phyloP scores from a whole-genome alignment of 129 eudicot species.

The Ambrosia artemisiifolia region DNA sequence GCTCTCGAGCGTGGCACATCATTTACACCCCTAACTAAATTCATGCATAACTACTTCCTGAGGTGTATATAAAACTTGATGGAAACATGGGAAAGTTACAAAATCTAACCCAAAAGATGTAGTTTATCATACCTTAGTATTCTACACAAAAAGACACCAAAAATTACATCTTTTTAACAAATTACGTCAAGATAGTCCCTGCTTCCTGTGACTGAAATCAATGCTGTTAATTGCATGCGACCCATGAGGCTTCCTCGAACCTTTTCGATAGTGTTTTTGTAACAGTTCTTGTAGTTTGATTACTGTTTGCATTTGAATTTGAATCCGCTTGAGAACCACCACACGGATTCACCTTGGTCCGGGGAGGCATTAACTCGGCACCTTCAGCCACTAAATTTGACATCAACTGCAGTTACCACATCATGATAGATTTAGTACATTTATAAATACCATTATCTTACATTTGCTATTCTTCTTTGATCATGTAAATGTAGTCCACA shows the following conservation, averaged over 20 bases:
- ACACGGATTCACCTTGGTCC: slow-evolving; percentile 24
- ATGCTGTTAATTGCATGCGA: neutral
- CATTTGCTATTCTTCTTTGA: neutral
- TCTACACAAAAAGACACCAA: slow-evolving; percentile 1
- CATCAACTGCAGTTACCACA: slow-evolving; percentile 48
- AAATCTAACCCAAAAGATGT: slow-evolving; percentile 13
- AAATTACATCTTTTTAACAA: slow-evolving; percentile 11
- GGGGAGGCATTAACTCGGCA: slow-evolving; percentile 58
- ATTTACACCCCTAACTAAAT: no score
- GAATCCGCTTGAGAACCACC: slow-evolving; percentile 17
- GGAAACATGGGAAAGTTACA: neutral
- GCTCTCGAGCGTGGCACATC: no score
- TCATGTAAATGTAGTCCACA: neutral
- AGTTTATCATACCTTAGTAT: neutral
- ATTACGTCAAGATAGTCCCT: neutral
- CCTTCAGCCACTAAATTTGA: slow-evolving; percentile 34
- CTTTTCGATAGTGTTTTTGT: neutral
- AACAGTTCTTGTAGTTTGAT: neutral
- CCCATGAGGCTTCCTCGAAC: neutral
- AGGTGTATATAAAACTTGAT: neutral
- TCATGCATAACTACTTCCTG: neutral
- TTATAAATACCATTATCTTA: neutral
- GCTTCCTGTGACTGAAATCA: neutral
- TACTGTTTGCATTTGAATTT: neutral
- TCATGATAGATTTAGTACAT: neutral